Percentiles rank a stretch among this genome's conserved stretches.
These are phyloP conservation scores for Trichoderma lentiforme DNA, from an alignment of 2,329 filamentous ascomycete genomes.

Conservation along the genomic window DNA sequence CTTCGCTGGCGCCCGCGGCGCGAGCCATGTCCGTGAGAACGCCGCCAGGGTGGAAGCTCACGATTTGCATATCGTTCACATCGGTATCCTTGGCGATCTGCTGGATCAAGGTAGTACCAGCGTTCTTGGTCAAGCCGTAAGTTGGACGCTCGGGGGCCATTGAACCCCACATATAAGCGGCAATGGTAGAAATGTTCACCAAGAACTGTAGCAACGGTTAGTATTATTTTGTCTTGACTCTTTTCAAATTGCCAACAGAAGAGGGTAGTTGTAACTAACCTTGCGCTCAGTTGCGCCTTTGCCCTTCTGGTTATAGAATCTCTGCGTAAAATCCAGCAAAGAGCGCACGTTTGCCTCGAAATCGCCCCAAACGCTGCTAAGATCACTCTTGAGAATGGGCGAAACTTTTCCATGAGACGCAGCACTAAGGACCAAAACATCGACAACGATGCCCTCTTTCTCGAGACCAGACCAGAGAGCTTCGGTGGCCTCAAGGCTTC, in stretches of 20 bases:
- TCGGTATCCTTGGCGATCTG: constrained; percentile 36
- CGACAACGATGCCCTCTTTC: constrained; percentile 24
- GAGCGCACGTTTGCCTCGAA: constrained; percentile 23
- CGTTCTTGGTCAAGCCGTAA: constrained; percentile 39
- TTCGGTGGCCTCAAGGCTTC: constrained; percentile 21
- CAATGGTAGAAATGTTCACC: constrained; percentile 21
- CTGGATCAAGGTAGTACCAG: constrained; percentile 36
- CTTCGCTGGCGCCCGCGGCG: constrained; percentile 21
- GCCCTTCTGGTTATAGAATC: constrained; percentile 22
- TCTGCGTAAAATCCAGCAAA: constrained; percentile 19
- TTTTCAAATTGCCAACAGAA: neutral
- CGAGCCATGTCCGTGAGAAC: constrained; percentile 28
- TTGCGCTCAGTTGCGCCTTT: neutral
- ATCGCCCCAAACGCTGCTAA: constrained; percentile 16
- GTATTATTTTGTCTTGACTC: neutral
- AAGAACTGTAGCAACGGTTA: neutral
- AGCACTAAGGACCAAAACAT: constrained; percentile 32
- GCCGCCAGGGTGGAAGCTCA: constrained; percentile 26
- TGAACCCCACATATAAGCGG: constrained; percentile 18
- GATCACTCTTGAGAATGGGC: constrained; percentile 19
- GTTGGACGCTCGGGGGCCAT: constrained; percentile 21
- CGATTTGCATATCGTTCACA: constrained; percentile 26
- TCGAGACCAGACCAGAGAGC: constrained; percentile 31
- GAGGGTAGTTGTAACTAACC: constrained; percentile 1
- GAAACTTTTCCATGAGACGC: constrained; percentile 16